Conservation (phyloP, 2,329 filamentous ascomycete species). For the Pseudogymnoascus sp. region DNA sequence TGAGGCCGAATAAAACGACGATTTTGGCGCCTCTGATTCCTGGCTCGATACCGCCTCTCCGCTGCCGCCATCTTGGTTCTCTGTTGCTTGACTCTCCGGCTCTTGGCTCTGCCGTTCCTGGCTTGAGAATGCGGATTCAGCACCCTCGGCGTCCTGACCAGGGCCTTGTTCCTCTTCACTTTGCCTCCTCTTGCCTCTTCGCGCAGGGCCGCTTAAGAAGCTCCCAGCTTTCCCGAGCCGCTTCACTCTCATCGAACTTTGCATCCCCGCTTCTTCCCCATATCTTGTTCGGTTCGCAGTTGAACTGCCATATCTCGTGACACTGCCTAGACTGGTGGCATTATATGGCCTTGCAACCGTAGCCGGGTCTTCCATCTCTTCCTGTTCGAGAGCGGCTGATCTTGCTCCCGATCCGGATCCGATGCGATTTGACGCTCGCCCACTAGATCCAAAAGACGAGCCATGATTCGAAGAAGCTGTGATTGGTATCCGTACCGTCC, state of each 20-base stretch:
- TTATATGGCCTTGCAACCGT: slow-evolving; percentile 42
- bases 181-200: slow-evolving; percentile 60
- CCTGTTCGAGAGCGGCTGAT: slow-evolving; percentile 18
- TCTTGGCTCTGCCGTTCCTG: slow-evolving; percentile 19
- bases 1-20: slow-evolving; percentile 25
- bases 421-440: slow-evolving; percentile 18
- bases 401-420: slow-evolving; percentile 12
- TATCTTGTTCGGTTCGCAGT: slow-evolving; percentile 43
- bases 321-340: slow-evolving; percentile 42
- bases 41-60: slow-evolving; percentile 13
- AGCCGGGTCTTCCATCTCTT: slow-evolving; percentile 30
- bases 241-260: slow-evolving; percentile 71
- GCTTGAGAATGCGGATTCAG: slow-evolving; percentile 24
- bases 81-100: slow-evolving; percentile 22
- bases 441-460: slow-evolving; percentile 23
- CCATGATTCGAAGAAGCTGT: slow-evolving; percentile 20
- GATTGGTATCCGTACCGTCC: slow-evolving; percentile 24
- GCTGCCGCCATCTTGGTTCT: slow-evolving; percentile 28
- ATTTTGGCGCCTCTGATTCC: slow-evolving; percentile 26
- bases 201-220: slow-evolving; percentile 72
- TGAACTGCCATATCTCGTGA: slow-evolving; percentile 42
- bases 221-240: slow-evolving; percentile 68
- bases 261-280: slow-evolving; percentile 57
- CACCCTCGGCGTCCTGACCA: slow-evolving; percentile 27
- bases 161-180: slow-evolving; percentile 37